Conservation (phyloP, 495 filamentous ascomycete genomes). For the Glarea lozoyensis region DNA sequence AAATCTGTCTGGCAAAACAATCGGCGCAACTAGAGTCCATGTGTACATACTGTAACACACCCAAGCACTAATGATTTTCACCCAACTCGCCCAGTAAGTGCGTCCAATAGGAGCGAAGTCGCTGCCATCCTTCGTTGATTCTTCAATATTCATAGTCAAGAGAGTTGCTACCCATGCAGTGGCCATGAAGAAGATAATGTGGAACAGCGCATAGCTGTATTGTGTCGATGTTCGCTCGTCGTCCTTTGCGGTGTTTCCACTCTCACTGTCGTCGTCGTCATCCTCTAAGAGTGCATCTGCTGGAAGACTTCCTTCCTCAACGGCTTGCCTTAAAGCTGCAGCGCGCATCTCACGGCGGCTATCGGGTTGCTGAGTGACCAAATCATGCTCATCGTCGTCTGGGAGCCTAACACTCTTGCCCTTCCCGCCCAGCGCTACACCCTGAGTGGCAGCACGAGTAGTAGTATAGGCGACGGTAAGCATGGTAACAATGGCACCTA, state of each 20-base stretch:
- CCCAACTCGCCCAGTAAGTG: constrained; percentile 97
- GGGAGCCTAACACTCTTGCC: constrained; percentile 49
- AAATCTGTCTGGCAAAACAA: constrained; percentile 62
- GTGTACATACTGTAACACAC: constrained; percentile 90
- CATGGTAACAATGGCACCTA: constrained; percentile 95
- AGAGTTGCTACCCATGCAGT: constrained; percentile 94
- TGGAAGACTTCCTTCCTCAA: constrained; percentile 83
- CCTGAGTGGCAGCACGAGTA: constrained; percentile 90
- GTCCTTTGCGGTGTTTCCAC: constrained; percentile 55
- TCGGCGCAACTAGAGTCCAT: constrained; percentile 86
- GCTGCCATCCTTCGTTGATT: constrained; percentile 38
- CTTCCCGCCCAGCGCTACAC: constrained; percentile 67
- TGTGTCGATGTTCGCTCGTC: constrained; percentile 85
- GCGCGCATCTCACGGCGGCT: constrained; percentile 82
- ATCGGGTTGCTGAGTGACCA: constrained; percentile 81
- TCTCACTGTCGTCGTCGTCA: constrained; percentile 57
- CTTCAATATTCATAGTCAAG: constrained; percentile 73
- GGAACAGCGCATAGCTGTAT: constrained; percentile 95
- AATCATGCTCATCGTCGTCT: constrained; percentile 65
- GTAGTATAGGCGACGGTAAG: constrained; percentile 96
- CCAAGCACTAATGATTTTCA: constrained; percentile 98
- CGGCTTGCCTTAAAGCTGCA: constrained; percentile 81
- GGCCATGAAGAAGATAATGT: constrained; percentile 94
- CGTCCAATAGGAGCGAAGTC: constrained; percentile 88
- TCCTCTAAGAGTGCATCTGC: constrained; percentile 81